Percentiles rank a stretch among this genome's conserved stretches.
Evolutionary conservation across 1,139 yeast genomes (phyloP).

Genomic region (Geotrichum candidum): DNA sequence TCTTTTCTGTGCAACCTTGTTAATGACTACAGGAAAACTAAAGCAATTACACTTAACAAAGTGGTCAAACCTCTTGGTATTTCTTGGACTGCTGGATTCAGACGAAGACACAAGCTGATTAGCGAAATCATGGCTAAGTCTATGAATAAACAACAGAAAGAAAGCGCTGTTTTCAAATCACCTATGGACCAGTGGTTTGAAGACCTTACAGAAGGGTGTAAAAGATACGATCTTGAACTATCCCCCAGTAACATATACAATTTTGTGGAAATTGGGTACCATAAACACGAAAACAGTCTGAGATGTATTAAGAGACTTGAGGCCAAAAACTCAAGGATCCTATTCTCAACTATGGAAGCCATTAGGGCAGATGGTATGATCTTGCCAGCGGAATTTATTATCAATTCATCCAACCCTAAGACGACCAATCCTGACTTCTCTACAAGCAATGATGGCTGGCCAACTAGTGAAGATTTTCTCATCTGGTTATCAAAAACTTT

Average conservation of each 20-base stretch:
- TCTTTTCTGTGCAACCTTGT: slow-evolving; percentile 14
- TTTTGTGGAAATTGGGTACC: slow-evolving; percentile 9
- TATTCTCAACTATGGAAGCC: slow-evolving; percentile 3
- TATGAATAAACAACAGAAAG: slow-evolving; percentile 7
- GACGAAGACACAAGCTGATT: slow-evolving; percentile 5
- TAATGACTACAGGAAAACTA: slow-evolving; percentile 7
- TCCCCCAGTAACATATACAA: slow-evolving; percentile 1
- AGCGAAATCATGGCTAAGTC: background rate
- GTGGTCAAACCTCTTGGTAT: slow-evolving; percentile 9
- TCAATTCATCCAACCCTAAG: too few species aligned
- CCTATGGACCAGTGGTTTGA: slow-evolving; percentile 3
- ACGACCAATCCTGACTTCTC: too few species aligned
- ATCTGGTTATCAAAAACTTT: background rate
- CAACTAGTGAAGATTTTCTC: background rate
- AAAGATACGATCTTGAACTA: background rate
- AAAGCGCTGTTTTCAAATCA: background rate
- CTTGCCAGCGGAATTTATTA: background rate
- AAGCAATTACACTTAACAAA: background rate
- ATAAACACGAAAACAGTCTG: background rate
- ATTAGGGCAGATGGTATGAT: background rate
- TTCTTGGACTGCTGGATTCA: slow-evolving; percentile 15
- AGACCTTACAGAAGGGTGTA: background rate
- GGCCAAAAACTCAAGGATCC: background rate
- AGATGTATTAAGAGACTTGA: slow-evolving; percentile 2
- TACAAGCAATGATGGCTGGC: background rate